These are phyloP conservation scores for Rheum nobile DNA, from an alignment of 148 eudicot genomes.

Conservation along the genomic window DNA sequence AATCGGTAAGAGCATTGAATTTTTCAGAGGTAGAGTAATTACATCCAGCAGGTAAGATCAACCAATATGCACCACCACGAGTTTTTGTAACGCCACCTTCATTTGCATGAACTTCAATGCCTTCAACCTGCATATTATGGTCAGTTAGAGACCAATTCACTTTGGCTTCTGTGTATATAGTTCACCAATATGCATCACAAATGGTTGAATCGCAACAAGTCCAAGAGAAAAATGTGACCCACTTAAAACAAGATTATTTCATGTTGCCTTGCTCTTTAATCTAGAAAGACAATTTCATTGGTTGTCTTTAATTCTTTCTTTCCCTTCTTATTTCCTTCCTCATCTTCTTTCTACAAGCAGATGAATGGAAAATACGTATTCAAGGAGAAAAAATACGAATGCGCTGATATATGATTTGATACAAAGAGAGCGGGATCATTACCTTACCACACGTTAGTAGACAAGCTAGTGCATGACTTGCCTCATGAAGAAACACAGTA, in stretches of 20 bases:
- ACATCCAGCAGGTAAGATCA: slow-evolving; percentile 94
- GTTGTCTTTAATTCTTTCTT: neutral
- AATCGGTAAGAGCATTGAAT: neutral
- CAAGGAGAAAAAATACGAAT: neutral
- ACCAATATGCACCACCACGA: slow-evolving; percentile 84
- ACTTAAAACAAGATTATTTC: neutral
- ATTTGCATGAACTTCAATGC: slow-evolving; percentile 87
- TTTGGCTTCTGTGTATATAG: neutral
- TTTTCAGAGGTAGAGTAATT: slow-evolving; percentile 13
- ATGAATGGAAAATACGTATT: neutral
- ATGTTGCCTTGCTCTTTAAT: neutral
- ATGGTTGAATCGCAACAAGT: neutral
- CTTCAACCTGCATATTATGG: slow-evolving; percentile 52
- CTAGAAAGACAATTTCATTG: neutral
- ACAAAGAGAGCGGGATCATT: slow-evolving; percentile 8
- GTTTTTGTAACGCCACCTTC: slow-evolving; percentile 85
- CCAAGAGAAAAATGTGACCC: neutral
- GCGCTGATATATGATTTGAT: neutral
- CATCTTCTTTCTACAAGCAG: neutral
- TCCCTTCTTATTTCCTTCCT: neutral
- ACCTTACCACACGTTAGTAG: slow-evolving; percentile 79
- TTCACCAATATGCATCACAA: neutral
- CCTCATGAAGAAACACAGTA: slow-evolving; percentile 89
- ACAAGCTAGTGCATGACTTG: slow-evolving; percentile 85
- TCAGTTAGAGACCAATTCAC: neutral